Percentiles rank a stretch among this genome's conserved stretches.
phyloP scores from a whole-genome alignment of 2,329 filamentous ascomycete species.

The Dothistroma septosporum region DNA sequence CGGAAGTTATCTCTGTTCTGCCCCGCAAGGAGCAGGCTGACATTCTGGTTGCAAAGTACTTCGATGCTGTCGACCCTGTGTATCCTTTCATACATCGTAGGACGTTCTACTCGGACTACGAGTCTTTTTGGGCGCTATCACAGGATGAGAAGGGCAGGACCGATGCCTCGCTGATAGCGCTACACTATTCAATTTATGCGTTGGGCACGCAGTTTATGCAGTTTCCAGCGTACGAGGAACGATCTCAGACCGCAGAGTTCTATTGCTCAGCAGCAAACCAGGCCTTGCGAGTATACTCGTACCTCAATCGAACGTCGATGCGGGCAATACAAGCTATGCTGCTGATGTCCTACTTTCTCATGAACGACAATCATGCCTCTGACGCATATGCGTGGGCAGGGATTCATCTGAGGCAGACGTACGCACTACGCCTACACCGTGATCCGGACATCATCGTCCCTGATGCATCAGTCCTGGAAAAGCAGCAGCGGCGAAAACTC shows the following conservation, averaged over 20 bases:
- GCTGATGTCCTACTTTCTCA: slow-evolving; percentile 75
- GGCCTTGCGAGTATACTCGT: slow-evolving; percentile 69
- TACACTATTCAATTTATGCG: slow-evolving; percentile 73
- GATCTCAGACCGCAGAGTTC: slow-evolving; percentile 74
- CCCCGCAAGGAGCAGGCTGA: slow-evolving; percentile 74
- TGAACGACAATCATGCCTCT: slow-evolving; percentile 80
- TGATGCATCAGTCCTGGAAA: slow-evolving; percentile 64
- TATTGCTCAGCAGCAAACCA: slow-evolving; percentile 76
- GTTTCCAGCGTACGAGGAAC: slow-evolving; percentile 53
- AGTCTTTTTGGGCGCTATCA: slow-evolving; percentile 66
- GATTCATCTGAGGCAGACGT: slow-evolving; percentile 70
- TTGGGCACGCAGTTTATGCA: slow-evolving; percentile 74
- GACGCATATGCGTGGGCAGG: slow-evolving; percentile 81
- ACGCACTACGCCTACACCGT: slow-evolving; percentile 75
- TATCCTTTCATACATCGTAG: slow-evolving; percentile 76
- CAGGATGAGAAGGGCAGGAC: slow-evolving; percentile 53
- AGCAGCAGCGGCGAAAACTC: slow-evolving; percentile 72
- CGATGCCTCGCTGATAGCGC: slow-evolving; percentile 66
- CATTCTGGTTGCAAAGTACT: slow-evolving; percentile 56
- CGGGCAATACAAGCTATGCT: slow-evolving; percentile 76
- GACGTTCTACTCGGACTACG: slow-evolving; percentile 73
- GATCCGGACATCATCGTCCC: slow-evolving; percentile 71
- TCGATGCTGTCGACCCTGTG: slow-evolving; percentile 66
- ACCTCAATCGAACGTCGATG: slow-evolving; percentile 69
- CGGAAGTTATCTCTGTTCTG: slow-evolving; percentile 70